Conservation (phyloP, 2,329 filamentous ascomycete species). For the Fusarium sp. region DNA sequence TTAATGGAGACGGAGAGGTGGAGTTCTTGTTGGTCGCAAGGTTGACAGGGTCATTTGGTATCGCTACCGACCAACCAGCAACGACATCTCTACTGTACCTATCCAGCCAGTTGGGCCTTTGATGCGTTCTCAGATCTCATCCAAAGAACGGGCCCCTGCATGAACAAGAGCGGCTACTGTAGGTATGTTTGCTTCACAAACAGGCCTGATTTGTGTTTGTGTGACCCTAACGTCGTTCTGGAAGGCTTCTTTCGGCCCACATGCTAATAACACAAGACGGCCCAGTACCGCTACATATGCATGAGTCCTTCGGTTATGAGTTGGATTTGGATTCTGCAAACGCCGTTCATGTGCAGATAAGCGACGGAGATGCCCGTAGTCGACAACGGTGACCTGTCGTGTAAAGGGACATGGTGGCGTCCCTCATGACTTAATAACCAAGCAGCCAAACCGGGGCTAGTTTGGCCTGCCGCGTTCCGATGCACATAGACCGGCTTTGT, state of each 20-base stretch:
- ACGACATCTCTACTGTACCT: background rate
- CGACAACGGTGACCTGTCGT: slow-evolving; percentile 19
- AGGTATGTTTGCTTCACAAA: slow-evolving; percentile 4
- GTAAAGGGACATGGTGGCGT: slow-evolving; percentile 29
- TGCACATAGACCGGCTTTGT: slow-evolving; percentile 1
- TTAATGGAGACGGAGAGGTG: slow-evolving; percentile 16
- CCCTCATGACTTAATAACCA: slow-evolving; percentile 7
- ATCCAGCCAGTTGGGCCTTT: slow-evolving; percentile 12
- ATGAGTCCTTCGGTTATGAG: background rate
- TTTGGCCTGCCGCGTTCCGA: slow-evolving; percentile 14
- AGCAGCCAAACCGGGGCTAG: background rate
- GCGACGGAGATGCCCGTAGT: slow-evolving; percentile 41
- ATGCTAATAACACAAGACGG: background rate
- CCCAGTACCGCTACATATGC: slow-evolving; percentile 12
- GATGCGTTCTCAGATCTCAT: slow-evolving; percentile 15
- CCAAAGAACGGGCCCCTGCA: slow-evolving; percentile 16
- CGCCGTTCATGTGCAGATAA: slow-evolving; percentile 39
- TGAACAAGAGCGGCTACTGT: background rate
- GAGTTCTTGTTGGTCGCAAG: slow-evolving; percentile 8
- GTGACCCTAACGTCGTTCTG: slow-evolving; percentile 30
- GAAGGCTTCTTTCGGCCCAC: slow-evolving; percentile 33
- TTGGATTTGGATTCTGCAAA: slow-evolving; percentile 5
- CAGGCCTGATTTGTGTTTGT: slow-evolving; percentile 9
- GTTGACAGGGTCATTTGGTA: slow-evolving; percentile 1
- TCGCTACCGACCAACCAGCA: background rate